Conservation (phyloP, 2,329 filamentous ascomycete species). For the Dactylonectria macrodidyma region DNA sequence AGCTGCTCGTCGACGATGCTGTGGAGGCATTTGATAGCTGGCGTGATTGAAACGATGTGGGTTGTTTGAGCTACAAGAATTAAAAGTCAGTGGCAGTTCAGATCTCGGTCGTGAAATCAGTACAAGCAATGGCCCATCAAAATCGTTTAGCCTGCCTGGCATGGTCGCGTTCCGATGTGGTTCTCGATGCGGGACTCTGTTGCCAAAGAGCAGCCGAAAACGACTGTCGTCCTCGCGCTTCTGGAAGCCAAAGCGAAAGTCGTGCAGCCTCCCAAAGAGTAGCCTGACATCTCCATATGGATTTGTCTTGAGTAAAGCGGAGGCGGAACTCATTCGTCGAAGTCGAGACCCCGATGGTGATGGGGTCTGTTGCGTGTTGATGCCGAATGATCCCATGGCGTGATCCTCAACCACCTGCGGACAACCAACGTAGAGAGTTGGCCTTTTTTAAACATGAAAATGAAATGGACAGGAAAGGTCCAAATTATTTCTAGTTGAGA, state of each 20-base stretch:
- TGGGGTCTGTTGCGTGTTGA: conserved; percentile 18
- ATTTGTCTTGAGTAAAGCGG: conserved; percentile 18
- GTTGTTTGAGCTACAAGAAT: conserved; percentile 53
- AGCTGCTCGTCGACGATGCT: conserved; percentile 58
- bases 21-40: conserved; percentile 51
- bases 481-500: conserved; percentile 4
- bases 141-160: conserved; percentile 15
- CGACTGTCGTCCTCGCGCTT: conserved; percentile 21
- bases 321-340: conserved; percentile 20
- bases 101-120: conserved; percentile 31
- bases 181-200: background rate
- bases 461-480: background rate
- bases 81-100: conserved; percentile 12
- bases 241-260: conserved; percentile 31
- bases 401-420: conserved; percentile 23
- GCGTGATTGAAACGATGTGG: conserved; percentile 52
- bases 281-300: conserved; percentile 24
- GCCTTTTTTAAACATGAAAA: conserved; percentile 5
- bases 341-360: conserved; percentile 17
- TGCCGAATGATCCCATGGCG: conserved; percentile 24
- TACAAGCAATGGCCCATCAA: conserved; percentile 32
- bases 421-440: conserved; percentile 17
- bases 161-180: conserved; percentile 15
- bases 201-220: conserved; percentile 24
- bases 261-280: conserved; percentile 24